These are phyloP conservation scores for Colletotrichum spinosum DNA, from an alignment of 2,329 filamentous ascomycete genomes.

Conservation along the genomic window DNA sequence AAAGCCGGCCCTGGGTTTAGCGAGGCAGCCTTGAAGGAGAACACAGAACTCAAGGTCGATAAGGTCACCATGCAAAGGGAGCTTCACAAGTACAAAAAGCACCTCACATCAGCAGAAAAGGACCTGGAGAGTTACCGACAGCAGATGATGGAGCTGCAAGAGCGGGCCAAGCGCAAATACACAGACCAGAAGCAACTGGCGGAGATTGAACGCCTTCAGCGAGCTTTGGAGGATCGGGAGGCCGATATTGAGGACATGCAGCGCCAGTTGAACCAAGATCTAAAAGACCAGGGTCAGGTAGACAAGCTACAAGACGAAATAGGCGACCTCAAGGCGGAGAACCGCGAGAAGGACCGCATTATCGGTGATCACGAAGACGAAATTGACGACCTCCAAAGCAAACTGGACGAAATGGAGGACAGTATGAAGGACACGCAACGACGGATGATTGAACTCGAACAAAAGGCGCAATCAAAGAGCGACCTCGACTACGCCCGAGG, in stretches of 20 bases:
- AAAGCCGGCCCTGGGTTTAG: slow-evolving; percentile 92
- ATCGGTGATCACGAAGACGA: slow-evolving; percentile 82
- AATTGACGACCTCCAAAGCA: slow-evolving; percentile 73
- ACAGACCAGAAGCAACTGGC: slow-evolving; percentile 76
- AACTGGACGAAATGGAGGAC: slow-evolving; percentile 64
- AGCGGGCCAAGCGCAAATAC: slow-evolving; percentile 82
- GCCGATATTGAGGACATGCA: slow-evolving; percentile 71
- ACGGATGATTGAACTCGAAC: slow-evolving; percentile 66
- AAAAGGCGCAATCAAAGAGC: slow-evolving; percentile 63
- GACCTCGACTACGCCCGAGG: slow-evolving; percentile 68
- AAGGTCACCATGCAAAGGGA: slow-evolving; percentile 91
- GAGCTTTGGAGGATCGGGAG: slow-evolving; percentile 68
- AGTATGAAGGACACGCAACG: slow-evolving; percentile 68
- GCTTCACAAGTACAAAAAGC: slow-evolving; percentile 87
- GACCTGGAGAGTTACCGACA: slow-evolving; percentile 87
- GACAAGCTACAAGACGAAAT: slow-evolving; percentile 80
- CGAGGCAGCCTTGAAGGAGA: slow-evolving; percentile 89
- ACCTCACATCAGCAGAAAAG: slow-evolving; percentile 82
- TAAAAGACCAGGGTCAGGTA: slow-evolving; percentile 67
- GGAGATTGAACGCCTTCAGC: slow-evolving; percentile 69
- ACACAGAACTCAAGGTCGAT: slow-evolving; percentile 95
- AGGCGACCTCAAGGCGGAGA: slow-evolving; percentile 78
- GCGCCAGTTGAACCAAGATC: slow-evolving; percentile 67
- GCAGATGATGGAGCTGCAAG: slow-evolving; percentile 85
- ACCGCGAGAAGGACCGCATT: slow-evolving; percentile 80